Evolutionary conservation across 1,284 basidiomycete species (phyloP).

Genomic region (Boletus mariae): DNA sequence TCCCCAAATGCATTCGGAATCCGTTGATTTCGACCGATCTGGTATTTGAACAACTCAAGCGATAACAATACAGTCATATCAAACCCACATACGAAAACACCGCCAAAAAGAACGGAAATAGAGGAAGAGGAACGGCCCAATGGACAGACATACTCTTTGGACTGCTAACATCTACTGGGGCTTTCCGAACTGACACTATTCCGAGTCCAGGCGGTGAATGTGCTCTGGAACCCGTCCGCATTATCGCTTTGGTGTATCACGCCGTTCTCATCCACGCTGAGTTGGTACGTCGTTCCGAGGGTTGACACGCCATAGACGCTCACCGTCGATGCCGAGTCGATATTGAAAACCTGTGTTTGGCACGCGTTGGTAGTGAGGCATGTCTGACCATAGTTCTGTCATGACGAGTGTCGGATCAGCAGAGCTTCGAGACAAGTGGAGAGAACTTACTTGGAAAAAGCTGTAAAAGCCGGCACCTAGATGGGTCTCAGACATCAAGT

Average conservation of each 20-base stretch:
- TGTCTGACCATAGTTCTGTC: constrained; percentile 48
- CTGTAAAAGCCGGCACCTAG: constrained; percentile 64
- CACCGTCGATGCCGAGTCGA: constrained; percentile 53
- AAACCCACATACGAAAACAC: too few species aligned
- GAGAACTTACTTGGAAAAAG: constrained; percentile 49
- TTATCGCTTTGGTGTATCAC: constrained; percentile 42
- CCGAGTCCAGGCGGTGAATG: constrained; percentile 51
- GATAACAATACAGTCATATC: too few species aligned
- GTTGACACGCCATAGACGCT: constrained; percentile 42
- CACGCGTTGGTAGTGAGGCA: constrained; percentile 38
- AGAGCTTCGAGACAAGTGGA: too few species aligned
- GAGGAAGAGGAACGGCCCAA: too few species aligned
- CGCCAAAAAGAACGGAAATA: too few species aligned
- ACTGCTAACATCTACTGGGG: too few species aligned
- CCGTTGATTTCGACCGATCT: too few species aligned
- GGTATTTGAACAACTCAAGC: too few species aligned
- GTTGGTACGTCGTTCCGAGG: constrained; percentile 47
- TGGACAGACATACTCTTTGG: too few species aligned
- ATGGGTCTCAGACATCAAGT: too few species aligned
- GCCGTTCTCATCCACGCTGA: constrained; percentile 52
- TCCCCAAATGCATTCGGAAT: too few species aligned
- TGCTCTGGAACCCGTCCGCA: background rate
- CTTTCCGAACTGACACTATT: too few species aligned
- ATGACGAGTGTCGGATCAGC: background rate
- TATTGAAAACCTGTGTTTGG: constrained; percentile 49